These are phyloP conservation scores for Aspergillus vadensis DNA, from an alignment of 2,329 filamentous ascomycete genomes.

Conservation along the genomic window DNA sequence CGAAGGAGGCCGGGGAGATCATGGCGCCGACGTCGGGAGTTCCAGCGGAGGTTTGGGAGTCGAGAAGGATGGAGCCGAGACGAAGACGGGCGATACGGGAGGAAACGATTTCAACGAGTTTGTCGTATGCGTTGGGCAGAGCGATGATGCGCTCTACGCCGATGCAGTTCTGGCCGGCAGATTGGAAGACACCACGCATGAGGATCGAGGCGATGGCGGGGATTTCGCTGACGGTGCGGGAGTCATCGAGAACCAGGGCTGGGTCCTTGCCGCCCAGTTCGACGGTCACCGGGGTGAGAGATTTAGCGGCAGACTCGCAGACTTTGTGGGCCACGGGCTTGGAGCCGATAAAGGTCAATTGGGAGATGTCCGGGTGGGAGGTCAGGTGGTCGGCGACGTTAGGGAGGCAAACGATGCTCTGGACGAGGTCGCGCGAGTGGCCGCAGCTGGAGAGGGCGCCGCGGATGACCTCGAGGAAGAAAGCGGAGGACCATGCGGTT, in stretches of 20 bases:
- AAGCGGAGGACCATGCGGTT: conserved; percentile 86
- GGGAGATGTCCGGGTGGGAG: conserved; percentile 78
- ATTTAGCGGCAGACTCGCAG: conserved; percentile 79
- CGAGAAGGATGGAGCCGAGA: conserved; percentile 69
- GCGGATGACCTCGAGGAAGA: conserved; percentile 78
- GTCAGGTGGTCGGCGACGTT: conserved; percentile 78
- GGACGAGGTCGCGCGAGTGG: conserved; percentile 77
- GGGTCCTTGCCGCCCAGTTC: conserved; percentile 96
- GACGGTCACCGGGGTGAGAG: conserved; percentile 82
- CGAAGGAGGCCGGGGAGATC: conserved; percentile 77
- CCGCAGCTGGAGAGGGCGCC: conserved; percentile 80
- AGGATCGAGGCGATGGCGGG: conserved; percentile 76
- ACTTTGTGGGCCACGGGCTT: conserved; percentile 84
- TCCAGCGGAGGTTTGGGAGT: conserved; percentile 33
- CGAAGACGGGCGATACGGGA: conserved; percentile 74
- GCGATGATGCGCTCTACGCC: conserved; percentile 93
- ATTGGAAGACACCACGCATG: conserved; percentile 91
- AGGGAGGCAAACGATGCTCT: conserved; percentile 86
- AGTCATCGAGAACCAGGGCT: conserved; percentile 82
- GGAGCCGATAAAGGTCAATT: conserved; percentile 96
- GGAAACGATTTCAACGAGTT: conserved; percentile 68
- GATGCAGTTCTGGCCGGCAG: conserved; percentile 95
- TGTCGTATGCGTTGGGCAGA: conserved; percentile 72
- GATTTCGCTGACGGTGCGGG: conserved; percentile 59
- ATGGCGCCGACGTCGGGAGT: conserved; percentile 79